phyloP scores from a whole-genome alignment of 2,329 filamentous ascomycete genomes.

The Ceratocystis smalleyi region DNA sequence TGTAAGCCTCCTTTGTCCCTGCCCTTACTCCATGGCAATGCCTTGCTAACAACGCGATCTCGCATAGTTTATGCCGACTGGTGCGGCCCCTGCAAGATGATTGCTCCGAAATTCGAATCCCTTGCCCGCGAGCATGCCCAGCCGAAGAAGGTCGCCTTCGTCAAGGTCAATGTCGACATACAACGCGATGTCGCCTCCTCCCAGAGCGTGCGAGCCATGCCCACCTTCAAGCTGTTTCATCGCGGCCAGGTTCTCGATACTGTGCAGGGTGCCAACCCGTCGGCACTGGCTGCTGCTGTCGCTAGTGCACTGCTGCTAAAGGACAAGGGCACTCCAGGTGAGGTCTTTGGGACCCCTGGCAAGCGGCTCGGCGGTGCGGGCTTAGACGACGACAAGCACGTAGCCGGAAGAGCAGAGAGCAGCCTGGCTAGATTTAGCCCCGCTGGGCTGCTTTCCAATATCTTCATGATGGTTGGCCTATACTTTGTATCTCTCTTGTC shows the following conservation, averaged over 20 bases:
- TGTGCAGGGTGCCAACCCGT: constrained; percentile 66
- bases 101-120: constrained; percentile 76
- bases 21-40: neutral
- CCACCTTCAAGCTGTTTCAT: constrained; percentile 86
- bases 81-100: constrained; percentile 87
- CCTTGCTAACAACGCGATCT: neutral
- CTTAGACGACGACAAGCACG: constrained; percentile 16
- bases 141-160: constrained; percentile 71
- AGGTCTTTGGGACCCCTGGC: constrained; percentile 39
- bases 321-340: constrained; percentile 29
- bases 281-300: constrained; percentile 60
- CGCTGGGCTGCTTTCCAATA: constrained; percentile 28
- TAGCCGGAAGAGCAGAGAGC: constrained; percentile 17
- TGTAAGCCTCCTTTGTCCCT: constrained; percentile 42
- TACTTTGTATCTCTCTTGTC: constrained; percentile 48
- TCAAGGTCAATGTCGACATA: constrained; percentile 78
- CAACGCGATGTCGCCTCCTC: constrained; percentile 62
- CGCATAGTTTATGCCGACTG: constrained; percentile 77
- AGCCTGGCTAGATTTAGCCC: constrained; percentile 27
- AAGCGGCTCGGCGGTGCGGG: constrained; percentile 38
- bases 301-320: constrained; percentile 48
- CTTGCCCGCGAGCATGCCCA: constrained; percentile 66
- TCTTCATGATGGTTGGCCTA: constrained; percentile 41
- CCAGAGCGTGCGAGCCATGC: constrained; percentile 75
- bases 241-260: constrained; percentile 57